phyloP scores from a whole-genome alignment of 192 early-diverging fungal genomes.

The Cetraspora pellucida region DNA sequence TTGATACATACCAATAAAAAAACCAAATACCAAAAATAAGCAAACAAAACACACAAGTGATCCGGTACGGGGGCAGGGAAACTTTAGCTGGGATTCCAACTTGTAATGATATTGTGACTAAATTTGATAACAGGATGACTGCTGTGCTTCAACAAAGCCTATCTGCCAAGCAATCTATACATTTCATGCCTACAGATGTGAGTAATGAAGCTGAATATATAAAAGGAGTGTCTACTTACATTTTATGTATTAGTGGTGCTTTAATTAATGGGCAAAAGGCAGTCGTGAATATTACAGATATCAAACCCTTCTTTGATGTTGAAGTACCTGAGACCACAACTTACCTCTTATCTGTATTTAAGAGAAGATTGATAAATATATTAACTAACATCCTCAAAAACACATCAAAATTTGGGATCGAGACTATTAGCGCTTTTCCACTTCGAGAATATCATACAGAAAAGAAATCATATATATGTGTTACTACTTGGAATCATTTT shows the following conservation, averaged over 20 bases:
- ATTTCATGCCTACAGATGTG: conserved; percentile 2
- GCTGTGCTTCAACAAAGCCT: conserved; percentile 25
- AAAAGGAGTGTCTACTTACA: conserved; percentile 16
- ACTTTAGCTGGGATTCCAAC: neutral
- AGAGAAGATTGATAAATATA: conserved; percentile 7
- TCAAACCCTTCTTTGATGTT: conserved; percentile 28
- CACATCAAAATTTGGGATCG: neutral
- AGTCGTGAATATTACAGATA: conserved; percentile 15
- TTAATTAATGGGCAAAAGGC: conserved; percentile 27
- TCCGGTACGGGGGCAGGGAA: neutral
- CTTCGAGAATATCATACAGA: neutral
- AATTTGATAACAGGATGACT: conserved; percentile 11
- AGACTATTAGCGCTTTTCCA: neutral
- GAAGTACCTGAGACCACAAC: neutral
- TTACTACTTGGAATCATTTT: conserved; percentile 15
- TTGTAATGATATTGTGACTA: conserved; percentile 1
- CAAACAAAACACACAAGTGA: neutral
- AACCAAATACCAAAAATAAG: neutral
- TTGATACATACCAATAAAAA: conserved; percentile 19
- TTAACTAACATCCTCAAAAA: neutral
- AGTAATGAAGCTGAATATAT: conserved; percentile 14
- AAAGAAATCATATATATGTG: neutral
- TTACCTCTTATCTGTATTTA: conserved; percentile 10
- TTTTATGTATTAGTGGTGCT: conserved; percentile 16
- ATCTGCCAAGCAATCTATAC: conserved; percentile 1